Percentiles rank a stretch among this genome's conserved stretches.
Evolutionary conservation across 129 eudicot genomes (phyloP).

Genomic region (Artemisia tridentata): DNA sequence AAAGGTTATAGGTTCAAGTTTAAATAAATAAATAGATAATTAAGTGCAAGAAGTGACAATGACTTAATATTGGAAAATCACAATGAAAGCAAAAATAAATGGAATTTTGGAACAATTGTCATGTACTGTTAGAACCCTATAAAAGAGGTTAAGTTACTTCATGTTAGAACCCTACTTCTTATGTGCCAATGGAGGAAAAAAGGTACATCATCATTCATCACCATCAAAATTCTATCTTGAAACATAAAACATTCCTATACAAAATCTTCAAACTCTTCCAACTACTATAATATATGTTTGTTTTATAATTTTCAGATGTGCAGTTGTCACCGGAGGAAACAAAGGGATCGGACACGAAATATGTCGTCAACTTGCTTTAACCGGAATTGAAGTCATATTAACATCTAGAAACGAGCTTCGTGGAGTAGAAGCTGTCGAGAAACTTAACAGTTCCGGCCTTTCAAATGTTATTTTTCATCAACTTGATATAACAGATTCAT

Average conservation of each 20-base stretch:
- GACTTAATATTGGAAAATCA: too few relatives aligned
- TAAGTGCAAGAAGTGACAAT: too few relatives aligned
- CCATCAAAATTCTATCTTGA: not conserved
- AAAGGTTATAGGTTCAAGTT: too few relatives aligned
- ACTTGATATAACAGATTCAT: not conserved
- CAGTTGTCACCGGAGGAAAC: constrained; percentile 24
- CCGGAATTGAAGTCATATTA: constrained; percentile 16
- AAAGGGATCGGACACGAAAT: constrained; percentile 16
- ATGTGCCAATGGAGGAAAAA: not conserved
- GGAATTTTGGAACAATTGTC: not conserved
- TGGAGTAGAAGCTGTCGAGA: not conserved
- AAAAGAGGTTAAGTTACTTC: too few relatives aligned
- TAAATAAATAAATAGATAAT: too few relatives aligned
- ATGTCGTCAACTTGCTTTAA: constrained; percentile 20
- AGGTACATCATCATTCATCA: not conserved
- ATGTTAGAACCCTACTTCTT: too few relatives aligned
- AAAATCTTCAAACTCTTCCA: too few relatives aligned
- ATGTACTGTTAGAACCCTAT: too few relatives aligned
- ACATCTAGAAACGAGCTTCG: constrained; percentile 10
- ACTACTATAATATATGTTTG: too few relatives aligned
- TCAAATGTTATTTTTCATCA: not conserved
- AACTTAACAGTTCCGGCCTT: not conserved
- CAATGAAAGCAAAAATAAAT: not conserved
- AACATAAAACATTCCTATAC: too few relatives aligned
- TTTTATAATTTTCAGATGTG: not conserved